Base-by-base conservation (phyloP, 116 monocot species). In the Cymodocea nodosa region DNA sequence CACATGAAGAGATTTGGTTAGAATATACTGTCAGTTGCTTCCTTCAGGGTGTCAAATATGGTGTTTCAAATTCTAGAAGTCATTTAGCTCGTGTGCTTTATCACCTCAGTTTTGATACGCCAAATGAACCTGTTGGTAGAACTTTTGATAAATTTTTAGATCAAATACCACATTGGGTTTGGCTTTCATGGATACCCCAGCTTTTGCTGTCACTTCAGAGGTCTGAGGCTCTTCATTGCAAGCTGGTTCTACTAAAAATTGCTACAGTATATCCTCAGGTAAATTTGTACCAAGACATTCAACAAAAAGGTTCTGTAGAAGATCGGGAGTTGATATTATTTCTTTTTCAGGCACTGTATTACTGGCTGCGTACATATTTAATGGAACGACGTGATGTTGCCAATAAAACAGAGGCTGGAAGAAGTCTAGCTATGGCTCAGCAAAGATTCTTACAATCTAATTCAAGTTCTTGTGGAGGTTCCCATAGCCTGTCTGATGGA, bases 121-220 rank as follows among this genome's bases (percentile, higher is more conserved):
- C 84, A 71, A 84, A 84, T 77, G 84, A 89, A 77, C 82, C 89
- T 50, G 98, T 92, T 6, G 98, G 98, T 50, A 85, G 77, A 75
- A 72, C 86, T 63, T 89, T 98, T 74, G 92, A 82, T 64, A 98
- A 98, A 75, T 91, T 84, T 78, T 59, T 98, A 70, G 98, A 98
- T 68, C 98, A 98, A 65, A 70, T 98, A 63, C 98, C 98, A 34
- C 89, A 98, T 74, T 98, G 98, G 98, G 92, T 92, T 64, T 98
- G 98, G 98, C 98, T 98, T 77, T 89, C 92, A 51, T 98, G 92
- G 89, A 98, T 98, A 56, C 98, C 98, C 64, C 98, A 98, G 75
- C 75, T 98, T 4, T 69, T 98, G 40, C 86, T 98, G n/a, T 98
- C 98, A 56, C 78, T 98, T 67, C 98, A 98, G 71, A 86, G 98